Evolutionary conservation across 2,329 filamentous ascomycete species (phyloP), one percentile per base, ranked within the genome.

Genomic region (Aspergillus candidus): DNA sequence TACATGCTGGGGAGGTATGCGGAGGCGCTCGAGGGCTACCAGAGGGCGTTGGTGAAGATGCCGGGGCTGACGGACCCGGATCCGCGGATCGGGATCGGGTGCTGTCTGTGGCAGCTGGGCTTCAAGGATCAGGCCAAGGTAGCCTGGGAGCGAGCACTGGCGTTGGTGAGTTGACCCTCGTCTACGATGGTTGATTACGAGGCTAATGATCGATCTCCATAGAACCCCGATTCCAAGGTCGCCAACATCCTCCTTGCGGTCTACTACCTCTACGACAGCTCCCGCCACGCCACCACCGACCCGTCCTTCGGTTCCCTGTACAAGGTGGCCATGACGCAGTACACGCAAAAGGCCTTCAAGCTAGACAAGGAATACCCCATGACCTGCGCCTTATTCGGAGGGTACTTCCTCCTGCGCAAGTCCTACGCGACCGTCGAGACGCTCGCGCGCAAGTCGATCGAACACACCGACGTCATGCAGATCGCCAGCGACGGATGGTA

Each of bases 401-500:
- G 82, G 51, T 96, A 95, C 66, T 97, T 96, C 67, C 72, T 96
- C 22, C 83, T 88, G 2, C 80, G 86, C 58, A 94, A 89, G 62
- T 80, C 82, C 7, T 84, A 88, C 67, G 71, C 80, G 17, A 89
- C 88, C 48, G 89, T 93, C 8, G 89, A 97, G 54, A 82, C 83
- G 14, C 76, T 98, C 13, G 88, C 91, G 6, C 86, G 90, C 63
- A 93, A 93, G 65, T 90, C 93, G 6, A 96, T 98, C 50, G 88
- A 96, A 60, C 84, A 88, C 58, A 97, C 93, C 2, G 93, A 98
- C 61, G 88, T 97, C 55, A 95, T 95, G 64, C 88, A 90, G 3
- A 88, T 97, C 64, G 91, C 91, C 17, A 95, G 91, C 68, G 94
- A 98, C 62, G 94, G 93, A 31, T 97, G 91, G 90, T 98, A 96